These are phyloP conservation scores for Ophiognomonia clavigignenti-juglandacearum DNA, from an alignment of 2,329 filamentous ascomycete genomes.

Conservation along the genomic window DNA sequence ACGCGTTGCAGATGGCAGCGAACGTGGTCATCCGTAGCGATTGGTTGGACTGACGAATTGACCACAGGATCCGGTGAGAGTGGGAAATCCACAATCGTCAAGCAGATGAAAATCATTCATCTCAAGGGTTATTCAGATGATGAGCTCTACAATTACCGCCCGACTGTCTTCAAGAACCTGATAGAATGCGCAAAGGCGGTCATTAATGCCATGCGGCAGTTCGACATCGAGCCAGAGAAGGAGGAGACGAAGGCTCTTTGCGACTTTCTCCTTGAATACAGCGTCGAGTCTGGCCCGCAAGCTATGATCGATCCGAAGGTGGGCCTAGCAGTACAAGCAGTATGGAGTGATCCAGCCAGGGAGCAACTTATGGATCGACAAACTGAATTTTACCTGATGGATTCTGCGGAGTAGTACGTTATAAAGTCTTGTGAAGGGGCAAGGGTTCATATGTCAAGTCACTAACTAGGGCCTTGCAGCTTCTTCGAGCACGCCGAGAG, in stretches of 20 bases:
- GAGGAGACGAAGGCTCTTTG: constrained; percentile 69
- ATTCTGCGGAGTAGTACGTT: constrained; percentile 93
- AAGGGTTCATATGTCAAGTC: background rate
- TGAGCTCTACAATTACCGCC: constrained; percentile 87
- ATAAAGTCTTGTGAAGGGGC: background rate
- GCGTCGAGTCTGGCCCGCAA: constrained; percentile 85
- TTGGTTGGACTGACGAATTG: constrained; percentile 5
- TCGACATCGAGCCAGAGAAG: constrained; percentile 73
- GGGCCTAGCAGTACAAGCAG: constrained; percentile 73
- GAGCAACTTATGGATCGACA: constrained; percentile 84
- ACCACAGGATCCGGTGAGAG: constrained; percentile 90
- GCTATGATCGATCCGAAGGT: constrained; percentile 77
- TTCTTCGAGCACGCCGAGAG: constrained; percentile 92
- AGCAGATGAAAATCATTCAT: constrained; percentile 99
- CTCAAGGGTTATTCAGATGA: constrained; percentile 95
- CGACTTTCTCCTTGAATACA: constrained; percentile 80
- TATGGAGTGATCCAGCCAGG: constrained; percentile 88
- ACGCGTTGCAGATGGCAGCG: background rate
- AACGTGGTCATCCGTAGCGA: no score
- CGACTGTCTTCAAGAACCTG: constrained; percentile 97
- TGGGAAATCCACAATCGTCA: constrained; percentile 98
- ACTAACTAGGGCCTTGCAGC: constrained; percentile 41
- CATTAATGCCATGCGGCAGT: constrained; percentile 86
- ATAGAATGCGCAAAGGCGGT: constrained; percentile 94
- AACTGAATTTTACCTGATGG: constrained; percentile 98